These are phyloP conservation scores for Plectosphaerella plurivora DNA, from an alignment of 2,329 filamentous ascomycete species.

Conservation along the genomic window DNA sequence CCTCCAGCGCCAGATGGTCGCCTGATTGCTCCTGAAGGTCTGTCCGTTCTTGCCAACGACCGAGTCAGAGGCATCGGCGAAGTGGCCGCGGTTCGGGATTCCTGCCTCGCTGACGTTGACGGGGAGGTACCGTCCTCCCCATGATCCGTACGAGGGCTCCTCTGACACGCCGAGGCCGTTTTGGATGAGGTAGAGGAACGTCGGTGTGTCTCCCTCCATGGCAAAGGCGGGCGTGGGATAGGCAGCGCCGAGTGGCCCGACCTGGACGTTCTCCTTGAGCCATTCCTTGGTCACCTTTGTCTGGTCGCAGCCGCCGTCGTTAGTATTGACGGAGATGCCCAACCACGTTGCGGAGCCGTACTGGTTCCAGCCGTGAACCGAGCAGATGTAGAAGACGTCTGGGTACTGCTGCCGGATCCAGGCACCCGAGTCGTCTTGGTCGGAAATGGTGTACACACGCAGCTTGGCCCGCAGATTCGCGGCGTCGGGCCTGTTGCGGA, in stretches of 20 bases:
- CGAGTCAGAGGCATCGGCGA: conserved; percentile 22
- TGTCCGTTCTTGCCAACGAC: conserved; percentile 21
- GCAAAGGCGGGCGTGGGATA: conserved; percentile 46
- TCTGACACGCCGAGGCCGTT: conserved; percentile 42
- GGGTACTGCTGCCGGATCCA: conserved; percentile 53
- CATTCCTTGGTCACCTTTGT: conserved; percentile 43
- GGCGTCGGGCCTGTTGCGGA: conserved; percentile 25
- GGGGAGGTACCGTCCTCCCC: conserved; percentile 42
- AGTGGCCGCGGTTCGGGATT: conserved; percentile 14
- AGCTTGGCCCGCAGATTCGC: conserved; percentile 33
- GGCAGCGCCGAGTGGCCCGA: conserved; percentile 34
- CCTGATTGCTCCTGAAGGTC: conserved; percentile 21
- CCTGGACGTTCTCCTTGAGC: conserved; percentile 49
- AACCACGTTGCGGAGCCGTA: conserved; percentile 51
- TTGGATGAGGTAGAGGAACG: conserved; percentile 43
- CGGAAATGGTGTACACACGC: conserved; percentile 51
- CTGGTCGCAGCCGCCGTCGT: conserved; percentile 40
- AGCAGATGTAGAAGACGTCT: conserved; percentile 50
- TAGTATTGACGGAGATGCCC: conserved; percentile 42
- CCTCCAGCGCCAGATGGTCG: conserved; percentile 37
- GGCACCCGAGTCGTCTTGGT: conserved; percentile 52
- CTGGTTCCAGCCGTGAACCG: conserved; percentile 50
- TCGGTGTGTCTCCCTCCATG: conserved; percentile 48
- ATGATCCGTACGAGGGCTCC: conserved; percentile 40
- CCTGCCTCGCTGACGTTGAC: conserved; percentile 20